Evolutionary conservation across 345 rosid species (phyloP).

Genomic region (Stellera chamaejasme): DNA sequence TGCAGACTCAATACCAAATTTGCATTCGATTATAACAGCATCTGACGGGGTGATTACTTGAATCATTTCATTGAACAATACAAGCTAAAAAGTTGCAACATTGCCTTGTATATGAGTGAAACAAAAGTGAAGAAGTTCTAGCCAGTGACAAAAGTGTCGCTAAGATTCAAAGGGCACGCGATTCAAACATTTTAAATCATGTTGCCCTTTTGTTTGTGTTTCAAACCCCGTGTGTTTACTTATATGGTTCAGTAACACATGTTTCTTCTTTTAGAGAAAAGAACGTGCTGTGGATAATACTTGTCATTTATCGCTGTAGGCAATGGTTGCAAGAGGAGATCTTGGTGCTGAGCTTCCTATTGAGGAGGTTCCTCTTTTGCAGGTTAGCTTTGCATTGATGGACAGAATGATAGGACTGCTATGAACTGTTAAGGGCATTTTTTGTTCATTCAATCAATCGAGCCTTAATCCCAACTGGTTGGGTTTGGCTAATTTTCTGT

Average conservation of each 20-base stretch:
- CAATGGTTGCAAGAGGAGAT: conserved; percentile 99
- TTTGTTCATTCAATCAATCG: neutral
- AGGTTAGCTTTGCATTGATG: conserved; percentile 42
- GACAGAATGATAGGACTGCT: conserved; percentile 8
- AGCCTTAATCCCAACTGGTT: too few relatives aligned
- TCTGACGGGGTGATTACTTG: conserved; percentile 80
- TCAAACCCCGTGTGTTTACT: neutral
- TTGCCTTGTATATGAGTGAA: neutral
- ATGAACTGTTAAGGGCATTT: conserved; percentile 8
- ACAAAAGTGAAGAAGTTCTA: too few relatives aligned
- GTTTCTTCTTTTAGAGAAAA: neutral
- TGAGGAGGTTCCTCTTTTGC: conserved; percentile 97
- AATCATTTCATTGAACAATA: conserved; percentile 13
- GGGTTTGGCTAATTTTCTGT: too few relatives aligned
- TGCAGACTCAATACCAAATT: conserved; percentile 93
- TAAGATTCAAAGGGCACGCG: too few relatives aligned
- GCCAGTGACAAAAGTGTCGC: too few relatives aligned
- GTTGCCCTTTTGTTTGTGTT: conserved; percentile 8
- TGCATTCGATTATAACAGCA: conserved; percentile 94
- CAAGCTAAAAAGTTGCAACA: conserved; percentile 4
- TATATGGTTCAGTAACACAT: conserved; percentile 7
- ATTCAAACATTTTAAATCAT: neutral
- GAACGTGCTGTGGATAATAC: conserved; percentile 6
- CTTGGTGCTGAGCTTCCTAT: conserved; percentile 99
- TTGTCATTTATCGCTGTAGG: conserved; percentile 32